Evolutionary conservation across 371 early-diverging fungal species (phyloP), one percentile per base, ranked within the genome.

Genomic region (Apophysomyces elegans): DNA sequence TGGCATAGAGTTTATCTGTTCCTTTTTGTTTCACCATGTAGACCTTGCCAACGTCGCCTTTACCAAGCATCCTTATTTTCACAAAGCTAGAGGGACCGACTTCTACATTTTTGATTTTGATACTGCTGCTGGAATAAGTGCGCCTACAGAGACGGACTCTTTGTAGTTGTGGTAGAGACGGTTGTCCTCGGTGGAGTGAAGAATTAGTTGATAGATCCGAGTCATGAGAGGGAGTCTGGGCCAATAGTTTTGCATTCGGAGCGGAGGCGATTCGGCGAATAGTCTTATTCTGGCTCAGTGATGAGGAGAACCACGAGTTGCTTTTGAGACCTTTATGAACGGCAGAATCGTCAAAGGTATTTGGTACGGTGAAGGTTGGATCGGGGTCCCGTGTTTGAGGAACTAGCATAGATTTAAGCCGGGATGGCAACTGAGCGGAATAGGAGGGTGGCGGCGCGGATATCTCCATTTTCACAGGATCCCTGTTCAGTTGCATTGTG

Each of bases 1-100:
- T 93, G 12, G 97, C 97, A 79, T 90, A 91, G 37, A 93, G 82
- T 64, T 89, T 88, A 60, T 89, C 89, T 0, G 90, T 84, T 43
- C 87, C 90, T 73, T 93, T 95, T 69, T 94, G 91, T 45, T 88
- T 90, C 44, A 97, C 98, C 56, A 98, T 84, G 68, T 94, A 97
- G 5, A 98, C 98, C 70, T 90, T 93, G 4, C 97, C 98, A 7
- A 97, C 98, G 80, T 96, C 98, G 32, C 98, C 98, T 77, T 94
- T 95, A 38, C 98, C 98, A 39, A 98, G 86, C 64, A 98, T 72
- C 64, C 90, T 86, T 44, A 93, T 78, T 66, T 95, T 95, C 47
- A 77, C 80, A 71, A 96, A 98, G 68, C 90, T 86, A 39, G 21
- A 41, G 35, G 59, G 32, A 44, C 38, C 18, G n/a, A 62, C 56